A percentile compares a stretch with the other conserved stretches of the same genome.
Conservation (phyloP, 768 basidiomycete genomes). For the Guyanaporus albipodus region DNA sequence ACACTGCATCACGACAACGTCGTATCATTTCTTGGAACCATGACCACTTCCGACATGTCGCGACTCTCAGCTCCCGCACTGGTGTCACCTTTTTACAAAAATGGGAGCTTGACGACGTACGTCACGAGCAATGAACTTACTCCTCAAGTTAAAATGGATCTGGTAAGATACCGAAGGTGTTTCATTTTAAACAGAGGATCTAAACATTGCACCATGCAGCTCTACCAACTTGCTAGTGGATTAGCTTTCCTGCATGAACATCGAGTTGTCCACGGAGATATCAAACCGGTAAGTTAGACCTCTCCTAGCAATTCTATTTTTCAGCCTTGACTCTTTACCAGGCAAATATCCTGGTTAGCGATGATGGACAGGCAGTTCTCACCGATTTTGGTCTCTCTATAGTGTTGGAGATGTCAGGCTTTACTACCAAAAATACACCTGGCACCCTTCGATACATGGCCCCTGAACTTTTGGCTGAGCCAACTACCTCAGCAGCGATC, state of each 20-base stretch:
- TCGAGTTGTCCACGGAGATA: constrained; percentile 34
- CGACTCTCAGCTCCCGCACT: constrained; percentile 18
- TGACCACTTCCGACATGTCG: constrained; percentile 16
- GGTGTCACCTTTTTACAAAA: constrained; percentile 27
- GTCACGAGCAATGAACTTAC: constrained; percentile 6
- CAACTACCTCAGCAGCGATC: constrained; percentile 11
- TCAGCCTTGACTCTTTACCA: constrained; percentile 9
- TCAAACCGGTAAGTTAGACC: constrained; percentile 32
- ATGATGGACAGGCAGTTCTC: constrained; percentile 30
- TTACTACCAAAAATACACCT: constrained; percentile 34
- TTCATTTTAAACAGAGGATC: background rate
- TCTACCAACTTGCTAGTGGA: constrained; percentile 20
- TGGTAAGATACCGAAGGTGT: constrained; percentile 16
- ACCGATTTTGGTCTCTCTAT: constrained; percentile 40
- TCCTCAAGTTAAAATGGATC: constrained; percentile 13
- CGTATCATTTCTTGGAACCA: constrained; percentile 23
- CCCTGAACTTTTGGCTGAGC: constrained; percentile 28
- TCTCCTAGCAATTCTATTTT: background rate
- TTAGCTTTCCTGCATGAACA: constrained; percentile 23
- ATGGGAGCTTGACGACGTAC: constrained; percentile 19
- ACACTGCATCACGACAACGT: constrained; percentile 21
- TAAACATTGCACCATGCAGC: constrained; percentile 6
- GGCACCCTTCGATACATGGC: constrained; percentile 41
- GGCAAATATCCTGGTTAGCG: constrained; percentile 37
- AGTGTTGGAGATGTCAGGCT: constrained; percentile 34